Conservation (phyloP, 805 yeast genomes). For the Candida maris region DNA sequence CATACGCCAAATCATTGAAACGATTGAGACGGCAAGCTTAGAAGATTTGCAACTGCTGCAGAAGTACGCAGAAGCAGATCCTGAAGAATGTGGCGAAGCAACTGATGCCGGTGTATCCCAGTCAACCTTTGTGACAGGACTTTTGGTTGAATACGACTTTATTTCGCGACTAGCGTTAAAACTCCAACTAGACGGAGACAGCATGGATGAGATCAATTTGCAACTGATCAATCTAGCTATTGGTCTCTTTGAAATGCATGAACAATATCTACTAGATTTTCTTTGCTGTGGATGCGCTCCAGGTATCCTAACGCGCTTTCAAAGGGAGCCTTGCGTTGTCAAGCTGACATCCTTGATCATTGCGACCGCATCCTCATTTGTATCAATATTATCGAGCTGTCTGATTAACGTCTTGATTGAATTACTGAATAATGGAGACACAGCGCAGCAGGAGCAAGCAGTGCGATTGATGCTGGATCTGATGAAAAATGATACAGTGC, state of each 20-base stretch:
- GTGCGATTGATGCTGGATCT: slow-evolving; percentile 12
- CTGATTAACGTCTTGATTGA: slow-evolving; percentile 8
- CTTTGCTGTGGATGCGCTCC: slow-evolving; percentile 17
- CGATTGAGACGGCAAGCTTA: slow-evolving; percentile 7
- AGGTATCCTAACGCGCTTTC: slow-evolving; percentile 4
- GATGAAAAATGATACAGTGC: slow-evolving; percentile 12
- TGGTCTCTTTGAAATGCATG: slow-evolving; percentile 10
- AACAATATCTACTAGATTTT: slow-evolving; percentile 14
- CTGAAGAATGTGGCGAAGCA: slow-evolving; percentile 5
- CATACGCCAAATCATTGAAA: slow-evolving; percentile 7
- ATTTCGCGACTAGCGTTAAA: slow-evolving; percentile 9
- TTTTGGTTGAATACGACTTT: slow-evolving; percentile 10
- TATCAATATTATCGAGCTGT: slow-evolving; percentile 10
- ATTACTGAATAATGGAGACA: slow-evolving; percentile 9
- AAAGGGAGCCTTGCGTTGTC: slow-evolving; percentile 10
- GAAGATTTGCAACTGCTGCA: slow-evolving; percentile 13
- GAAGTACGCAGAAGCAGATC: slow-evolving; percentile 11
- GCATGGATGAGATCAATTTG: slow-evolving; percentile 9
- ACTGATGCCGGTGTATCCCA: not conserved
- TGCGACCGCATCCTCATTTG: slow-evolving; percentile 7
- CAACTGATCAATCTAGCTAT: slow-evolving; percentile 15
- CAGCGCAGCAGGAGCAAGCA: slow-evolving; percentile 6
- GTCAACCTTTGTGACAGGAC: slow-evolving; percentile 8
- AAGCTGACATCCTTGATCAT: slow-evolving; percentile 9
- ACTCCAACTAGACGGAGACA: slow-evolving; percentile 1